These are phyloP conservation scores for Fomitopsis pulvina DNA, from an alignment of 768 basidiomycete species.

Conservation along the genomic window DNA sequence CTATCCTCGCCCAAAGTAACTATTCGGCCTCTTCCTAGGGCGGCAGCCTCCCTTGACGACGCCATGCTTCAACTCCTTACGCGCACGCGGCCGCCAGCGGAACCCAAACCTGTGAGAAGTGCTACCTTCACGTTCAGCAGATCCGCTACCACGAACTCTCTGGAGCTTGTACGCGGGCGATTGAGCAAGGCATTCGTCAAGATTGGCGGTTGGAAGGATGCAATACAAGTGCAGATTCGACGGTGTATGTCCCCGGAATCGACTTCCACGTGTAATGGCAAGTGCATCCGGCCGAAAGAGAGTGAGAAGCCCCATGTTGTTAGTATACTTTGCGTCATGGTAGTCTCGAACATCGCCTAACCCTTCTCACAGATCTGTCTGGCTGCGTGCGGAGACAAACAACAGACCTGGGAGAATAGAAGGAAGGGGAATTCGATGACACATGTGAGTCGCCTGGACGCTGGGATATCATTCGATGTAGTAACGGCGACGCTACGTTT, in stretches of 20 bases:
- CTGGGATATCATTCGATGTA: not conserved
- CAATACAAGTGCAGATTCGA: not conserved
- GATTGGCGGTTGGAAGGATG: not conserved
- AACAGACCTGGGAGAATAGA: not conserved
- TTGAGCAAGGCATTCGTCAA: not conserved
- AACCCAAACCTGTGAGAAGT: not conserved
- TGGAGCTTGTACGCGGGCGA: not conserved
- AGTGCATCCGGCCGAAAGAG: not conserved
- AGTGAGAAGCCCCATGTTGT: not conserved
- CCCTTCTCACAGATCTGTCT: not conserved
- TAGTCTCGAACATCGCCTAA: not conserved
- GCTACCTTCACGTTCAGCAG: not conserved
- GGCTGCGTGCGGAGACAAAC: not conserved
- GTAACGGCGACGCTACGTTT: too few species aligned
- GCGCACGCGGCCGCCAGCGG: not conserved
- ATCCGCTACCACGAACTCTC: not conserved
- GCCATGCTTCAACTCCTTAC: not conserved
- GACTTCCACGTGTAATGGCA: not conserved
- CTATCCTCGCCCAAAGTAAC: not conserved
- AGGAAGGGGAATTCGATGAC: not conserved
- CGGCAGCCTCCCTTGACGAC: not conserved
- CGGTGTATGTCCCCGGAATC: conserved; percentile 2
- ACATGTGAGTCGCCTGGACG: not conserved
- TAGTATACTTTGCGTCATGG: not conserved
- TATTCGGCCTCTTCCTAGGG: too few species aligned